phyloP scores from a whole-genome alignment of 2,329 filamentous ascomycete species.

The Amauroascus niger region DNA sequence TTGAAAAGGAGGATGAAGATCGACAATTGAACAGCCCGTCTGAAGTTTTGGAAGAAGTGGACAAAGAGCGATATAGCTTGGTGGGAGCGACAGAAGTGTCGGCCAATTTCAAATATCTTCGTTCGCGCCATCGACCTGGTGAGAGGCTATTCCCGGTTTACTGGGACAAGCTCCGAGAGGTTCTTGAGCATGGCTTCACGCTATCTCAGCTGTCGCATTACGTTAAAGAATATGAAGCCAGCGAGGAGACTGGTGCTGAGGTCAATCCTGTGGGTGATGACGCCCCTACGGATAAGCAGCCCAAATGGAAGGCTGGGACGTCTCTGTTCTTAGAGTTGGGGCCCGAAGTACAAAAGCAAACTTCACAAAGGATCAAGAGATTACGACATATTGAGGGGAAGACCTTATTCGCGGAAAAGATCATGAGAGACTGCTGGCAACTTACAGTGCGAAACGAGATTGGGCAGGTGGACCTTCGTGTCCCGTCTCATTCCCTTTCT shows the following conservation, averaged over 20 bases:
- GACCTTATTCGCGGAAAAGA: constrained; percentile 26
- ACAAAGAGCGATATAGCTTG: constrained; percentile 7
- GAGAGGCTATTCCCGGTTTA: constrained; percentile 23
- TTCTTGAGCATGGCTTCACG: constrained; percentile 29
- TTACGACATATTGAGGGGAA: constrained; percentile 25
- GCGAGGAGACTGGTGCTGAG: background rate
- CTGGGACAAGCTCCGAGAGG: constrained; percentile 26
- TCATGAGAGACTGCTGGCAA: constrained; percentile 34
- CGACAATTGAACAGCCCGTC: constrained; percentile 12
- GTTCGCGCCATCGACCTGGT: constrained; percentile 19
- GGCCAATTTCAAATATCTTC: constrained; percentile 25
- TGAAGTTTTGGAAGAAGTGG: constrained; percentile 15
- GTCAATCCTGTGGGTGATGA: background rate
- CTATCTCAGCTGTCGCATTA: constrained; percentile 28
- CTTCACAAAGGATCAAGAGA: constrained; percentile 20
- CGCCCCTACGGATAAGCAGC: background rate
- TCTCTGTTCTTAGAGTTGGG: constrained; percentile 24
- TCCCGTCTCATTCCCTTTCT: constrained; percentile 23
- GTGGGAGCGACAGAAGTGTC: constrained; percentile 15
- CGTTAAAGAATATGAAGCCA: constrained; percentile 15
- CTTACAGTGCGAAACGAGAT: constrained; percentile 27
- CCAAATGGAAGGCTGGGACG: constrained; percentile 27
- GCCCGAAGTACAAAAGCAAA: constrained; percentile 12
- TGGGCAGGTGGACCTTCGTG: constrained; percentile 30
- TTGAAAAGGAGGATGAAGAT: constrained; percentile 8